Evolutionary conservation across 2,329 filamentous ascomycete species (phyloP), one percentile per base, ranked within the genome.

Genomic region (Pseudogymnoascus sp.): DNA sequence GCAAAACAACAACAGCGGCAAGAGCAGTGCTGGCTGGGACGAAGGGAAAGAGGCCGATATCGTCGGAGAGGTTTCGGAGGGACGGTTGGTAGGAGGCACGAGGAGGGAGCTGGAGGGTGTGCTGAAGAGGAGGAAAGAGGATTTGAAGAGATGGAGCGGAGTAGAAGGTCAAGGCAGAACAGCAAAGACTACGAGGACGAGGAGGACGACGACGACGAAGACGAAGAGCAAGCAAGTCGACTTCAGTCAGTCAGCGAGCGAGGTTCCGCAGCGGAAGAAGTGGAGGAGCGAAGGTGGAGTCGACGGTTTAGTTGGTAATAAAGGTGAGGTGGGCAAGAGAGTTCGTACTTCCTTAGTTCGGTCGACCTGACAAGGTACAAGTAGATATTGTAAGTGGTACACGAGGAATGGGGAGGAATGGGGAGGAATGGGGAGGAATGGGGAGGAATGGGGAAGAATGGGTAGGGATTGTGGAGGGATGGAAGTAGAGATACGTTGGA

Each of bases 331-430:
- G 41, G 41, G 42, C 42, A 49, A 49, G 42, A 55, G 45, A 55
- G 45, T 55, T 55, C 45, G 45, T 55, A 55, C 45, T 55, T 55
- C 45, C 45, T 55, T 55, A 55, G 45, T 55, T 55, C 45, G 45
- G 45, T 55, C n/a, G 45, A 55, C 25, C 45, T 33, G 45, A 55
- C 45, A 55, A 55, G 45, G 45, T 55, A 55, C 45, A 33, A 19
- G 45, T 30, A 55, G n/a, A 33, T 55, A 55, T 30, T 30, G 45
- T 55, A 55, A 3, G 45, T 55, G 45, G 25, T 55, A 55, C 45
- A 55, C 9, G 28, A 16, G n/a, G 9, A 14, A 19, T n/a, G 5
- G 25, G 19, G 19, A 19, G 19, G 19, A 19, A 19, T 19, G 19
- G 45, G 12, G 23, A 22, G 14, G 9, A 14, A 19, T n/a, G 5